phyloP scores from a whole-genome alignment of 140 eudicot species.

The Anethum foeniculum region DNA sequence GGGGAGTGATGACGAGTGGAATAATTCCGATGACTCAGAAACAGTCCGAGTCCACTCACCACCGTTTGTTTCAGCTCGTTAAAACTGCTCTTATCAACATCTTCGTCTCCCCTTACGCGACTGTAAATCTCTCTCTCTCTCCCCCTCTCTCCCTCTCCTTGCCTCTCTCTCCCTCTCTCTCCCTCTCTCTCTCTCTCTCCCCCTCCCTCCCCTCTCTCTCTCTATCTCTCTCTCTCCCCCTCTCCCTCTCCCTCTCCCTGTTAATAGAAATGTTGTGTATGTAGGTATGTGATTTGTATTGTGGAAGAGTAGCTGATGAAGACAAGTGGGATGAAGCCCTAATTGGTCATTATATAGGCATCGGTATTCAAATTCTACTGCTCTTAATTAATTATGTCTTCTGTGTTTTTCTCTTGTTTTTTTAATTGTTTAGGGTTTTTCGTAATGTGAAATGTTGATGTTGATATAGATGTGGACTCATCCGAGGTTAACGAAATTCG shows the following conservation, averaged over 20 bases:
- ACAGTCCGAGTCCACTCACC: conserved; percentile 46
- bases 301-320: conserved; percentile 77
- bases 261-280: neutral
- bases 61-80: conserved; percentile 55
- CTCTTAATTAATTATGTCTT: neutral
- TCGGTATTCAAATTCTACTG: conserved; percentile 39
- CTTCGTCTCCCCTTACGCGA: conserved; percentile 84
- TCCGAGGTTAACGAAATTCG: conserved; percentile 65
- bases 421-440: neutral
- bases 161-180: neutral
- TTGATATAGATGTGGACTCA: conserved; percentile 50
- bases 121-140: conserved; percentile 16
- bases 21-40: conserved; percentile 28
- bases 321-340: conserved; percentile 88
- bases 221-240: neutral
- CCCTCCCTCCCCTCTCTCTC: neutral
- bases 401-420: neutral
- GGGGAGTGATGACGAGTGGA: neutral
- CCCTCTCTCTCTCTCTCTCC: neutral
- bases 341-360: conserved; percentile 88
- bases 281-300: conserved; percentile 88
- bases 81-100: conserved; percentile 79
- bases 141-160: neutral
- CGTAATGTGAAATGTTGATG: conserved; percentile 1
- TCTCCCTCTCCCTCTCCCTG: conserved; percentile 22